These are phyloP conservation scores for Conoideocrella luteorostrata DNA, from an alignment of 2,329 filamentous ascomycete genomes.

Conservation along the genomic window DNA sequence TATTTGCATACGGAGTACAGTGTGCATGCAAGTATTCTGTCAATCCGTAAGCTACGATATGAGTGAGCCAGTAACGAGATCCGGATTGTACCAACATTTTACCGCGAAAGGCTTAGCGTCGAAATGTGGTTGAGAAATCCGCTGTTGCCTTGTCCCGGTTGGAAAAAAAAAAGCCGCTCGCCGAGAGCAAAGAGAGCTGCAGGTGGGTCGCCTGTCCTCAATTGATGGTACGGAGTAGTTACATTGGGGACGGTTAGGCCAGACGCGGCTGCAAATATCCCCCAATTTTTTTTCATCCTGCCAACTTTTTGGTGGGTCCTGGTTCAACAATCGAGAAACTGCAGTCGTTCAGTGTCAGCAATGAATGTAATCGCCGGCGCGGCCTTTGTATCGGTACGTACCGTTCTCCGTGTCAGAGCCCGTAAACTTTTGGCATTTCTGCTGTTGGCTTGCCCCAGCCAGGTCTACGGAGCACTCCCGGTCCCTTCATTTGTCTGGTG, in stretches of 20 bases:
- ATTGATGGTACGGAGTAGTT: neutral
- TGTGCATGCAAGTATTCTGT: too few species aligned
- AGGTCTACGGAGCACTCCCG: neutral
- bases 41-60: neutral
- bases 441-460: neutral
- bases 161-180: conserved; percentile 3
- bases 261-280: conserved; percentile 15
- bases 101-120: conserved; percentile 11
- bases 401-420: neutral
- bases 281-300: conserved; percentile 26
- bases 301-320: conserved; percentile 26
- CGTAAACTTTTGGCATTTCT: conserved; percentile 1
- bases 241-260: conserved; percentile 3
- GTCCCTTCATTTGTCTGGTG: neutral
- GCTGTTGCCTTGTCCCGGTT: too few species aligned
- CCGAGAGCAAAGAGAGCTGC: conserved; percentile 1
- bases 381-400: conserved; percentile 5
- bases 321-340: conserved; percentile 29
- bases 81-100: conserved; percentile 5
- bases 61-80: conserved; percentile 1
- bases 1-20: too few species aligned
- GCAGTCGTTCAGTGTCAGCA: conserved; percentile 11
- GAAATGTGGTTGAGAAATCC: conserved; percentile 18
- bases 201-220: neutral
- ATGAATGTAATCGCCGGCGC: conserved; percentile 15